A percentile compares a stretch with the other conserved stretches of the same genome.
Evolutionary conservation across 768 basidiomycete genomes (phyloP).

Genomic region (Lactarius pseudohatsudake): DNA sequence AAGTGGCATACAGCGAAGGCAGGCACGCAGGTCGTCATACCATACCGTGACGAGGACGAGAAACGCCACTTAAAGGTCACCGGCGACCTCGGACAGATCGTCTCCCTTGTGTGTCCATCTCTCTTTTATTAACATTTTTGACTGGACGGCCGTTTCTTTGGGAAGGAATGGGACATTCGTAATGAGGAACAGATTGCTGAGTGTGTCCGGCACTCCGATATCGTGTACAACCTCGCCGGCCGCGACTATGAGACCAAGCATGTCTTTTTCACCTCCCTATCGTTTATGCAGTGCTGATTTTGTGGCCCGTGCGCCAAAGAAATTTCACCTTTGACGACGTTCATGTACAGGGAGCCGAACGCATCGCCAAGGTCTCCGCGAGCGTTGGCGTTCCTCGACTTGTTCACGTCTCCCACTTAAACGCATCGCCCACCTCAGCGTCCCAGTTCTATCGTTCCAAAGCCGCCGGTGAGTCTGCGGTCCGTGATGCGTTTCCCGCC

Average conservation of each 20-base stretch:
- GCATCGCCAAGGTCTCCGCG: conserved; percentile 82
- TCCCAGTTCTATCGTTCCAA: conserved; percentile 89
- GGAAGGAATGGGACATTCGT: conserved; percentile 93
- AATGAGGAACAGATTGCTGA: conserved; percentile 90
- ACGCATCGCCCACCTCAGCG: conserved; percentile 74
- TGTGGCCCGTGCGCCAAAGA: conserved; percentile 43
- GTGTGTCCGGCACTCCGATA: conserved; percentile 91
- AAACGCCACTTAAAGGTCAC: conserved; percentile 86
- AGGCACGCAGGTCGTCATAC: conserved; percentile 92
- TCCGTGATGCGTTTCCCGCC: conserved; percentile 76
- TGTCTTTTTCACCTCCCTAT: conserved; percentile 29
- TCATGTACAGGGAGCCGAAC: conserved; percentile 77
- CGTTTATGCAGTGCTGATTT: background rate
- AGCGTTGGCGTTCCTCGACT: conserved; percentile 78
- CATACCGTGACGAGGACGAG: conserved; percentile 94
- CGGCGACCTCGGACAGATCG: conserved; percentile 96
- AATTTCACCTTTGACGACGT: conserved; percentile 86
- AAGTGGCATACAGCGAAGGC: conserved; percentile 59
- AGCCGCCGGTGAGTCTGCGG: conserved; percentile 84
- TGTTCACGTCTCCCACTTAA: conserved; percentile 66
- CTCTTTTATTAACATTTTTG: background rate
- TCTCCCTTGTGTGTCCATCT: conserved; percentile 67
- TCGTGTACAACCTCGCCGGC: conserved; percentile 94
- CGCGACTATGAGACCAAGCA: conserved; percentile 96
- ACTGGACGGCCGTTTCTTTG: background rate